Evolutionary conservation across 441 rosid genomes (phyloP), one percentile per base, ranked within the genome.

Genomic region (Jatropha multifida): DNA sequence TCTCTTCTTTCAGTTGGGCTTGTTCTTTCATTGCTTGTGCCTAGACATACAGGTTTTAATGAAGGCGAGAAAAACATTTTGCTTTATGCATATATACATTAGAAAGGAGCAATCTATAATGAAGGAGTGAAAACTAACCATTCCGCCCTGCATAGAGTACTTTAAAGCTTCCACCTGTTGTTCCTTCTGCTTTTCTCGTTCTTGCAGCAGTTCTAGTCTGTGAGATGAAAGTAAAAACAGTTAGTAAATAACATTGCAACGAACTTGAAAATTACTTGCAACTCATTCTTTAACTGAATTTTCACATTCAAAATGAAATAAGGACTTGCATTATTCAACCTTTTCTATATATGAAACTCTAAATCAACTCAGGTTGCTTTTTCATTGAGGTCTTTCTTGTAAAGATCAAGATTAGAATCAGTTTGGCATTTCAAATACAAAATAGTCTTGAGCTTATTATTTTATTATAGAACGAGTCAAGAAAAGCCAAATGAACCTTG

Each of bases 1-100:
- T 92, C 85, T 94, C 99, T 83, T 94, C 98, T 79, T 82, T 83
- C 59, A 95, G 86, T 65, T 76, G 92, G 67, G 98, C 96, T 85
- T 94, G 99, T 68, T 94, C 97, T 84, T 90, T 94, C 99, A 93
- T 94, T 74, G 93, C 98, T 84, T 94, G 96, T 20, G 98, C 99
- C 98, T 94, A 81, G 32, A 77, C 73, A 73, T 67, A 71, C 69
- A 74, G 17, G 69, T 60, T 46, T 14, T 12, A 52, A 77, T 38
- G 46, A 15, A 51, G 44, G 48, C 70, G 15, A 74, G 55, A 51
- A 55, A 17, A 59, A 38, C 26, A 74, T 67, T 55, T 76, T 62
- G 23, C 8, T 3, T 37, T 23, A 51, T 14, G 18, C 62, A 69
- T 26, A 65, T 27, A 27, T 5, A 48, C 17, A 66, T 5, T 44